These are phyloP conservation scores for Colletotrichum coccodes DNA, from an alignment of 2,329 filamentous ascomycete genomes.

Conservation along the genomic window DNA sequence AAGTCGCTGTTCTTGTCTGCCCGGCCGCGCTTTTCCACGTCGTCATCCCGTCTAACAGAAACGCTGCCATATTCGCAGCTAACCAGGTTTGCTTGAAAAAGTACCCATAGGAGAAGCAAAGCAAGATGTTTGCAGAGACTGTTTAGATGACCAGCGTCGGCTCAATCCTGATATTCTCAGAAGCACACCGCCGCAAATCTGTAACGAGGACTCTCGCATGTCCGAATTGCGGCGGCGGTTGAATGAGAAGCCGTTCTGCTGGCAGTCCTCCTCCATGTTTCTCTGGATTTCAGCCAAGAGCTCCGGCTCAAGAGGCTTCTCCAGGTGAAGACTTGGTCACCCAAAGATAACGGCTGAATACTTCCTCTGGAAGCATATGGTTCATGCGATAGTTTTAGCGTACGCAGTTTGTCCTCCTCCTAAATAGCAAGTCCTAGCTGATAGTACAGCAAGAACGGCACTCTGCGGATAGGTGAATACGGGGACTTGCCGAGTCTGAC, in stretches of 20 bases:
- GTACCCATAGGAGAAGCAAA: neutral
- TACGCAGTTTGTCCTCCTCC: conserved; percentile 5
- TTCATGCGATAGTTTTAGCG: neutral
- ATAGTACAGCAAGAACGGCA: conserved; percentile 13
- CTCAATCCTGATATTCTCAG: too few relatives aligned
- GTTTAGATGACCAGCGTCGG: too few relatives aligned
- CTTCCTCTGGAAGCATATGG: neutral
- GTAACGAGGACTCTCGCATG: too few relatives aligned
- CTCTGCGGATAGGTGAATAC: conserved; percentile 1
- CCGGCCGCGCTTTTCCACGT: too few relatives aligned
- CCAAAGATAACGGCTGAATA: neutral
- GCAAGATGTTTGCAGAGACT: too few relatives aligned
- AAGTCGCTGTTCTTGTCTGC: too few relatives aligned
- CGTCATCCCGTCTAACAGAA: too few relatives aligned
- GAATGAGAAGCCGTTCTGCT: neutral
- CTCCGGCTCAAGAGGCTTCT: conserved; percentile 10
- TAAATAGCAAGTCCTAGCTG: conserved; percentile 1
- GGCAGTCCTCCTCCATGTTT: neutral
- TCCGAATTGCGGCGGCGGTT: too few relatives aligned
- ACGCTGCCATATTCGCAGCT: neutral
- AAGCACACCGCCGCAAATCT: too few relatives aligned
- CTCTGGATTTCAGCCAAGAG: neutral
- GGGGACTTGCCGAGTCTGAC: neutral
- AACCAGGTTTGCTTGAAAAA: neutral
- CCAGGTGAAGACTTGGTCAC: conserved; percentile 11